phyloP scores from a whole-genome alignment of 2,329 filamentous ascomycete genomes.

The Stenocarpella maydis region DNA sequence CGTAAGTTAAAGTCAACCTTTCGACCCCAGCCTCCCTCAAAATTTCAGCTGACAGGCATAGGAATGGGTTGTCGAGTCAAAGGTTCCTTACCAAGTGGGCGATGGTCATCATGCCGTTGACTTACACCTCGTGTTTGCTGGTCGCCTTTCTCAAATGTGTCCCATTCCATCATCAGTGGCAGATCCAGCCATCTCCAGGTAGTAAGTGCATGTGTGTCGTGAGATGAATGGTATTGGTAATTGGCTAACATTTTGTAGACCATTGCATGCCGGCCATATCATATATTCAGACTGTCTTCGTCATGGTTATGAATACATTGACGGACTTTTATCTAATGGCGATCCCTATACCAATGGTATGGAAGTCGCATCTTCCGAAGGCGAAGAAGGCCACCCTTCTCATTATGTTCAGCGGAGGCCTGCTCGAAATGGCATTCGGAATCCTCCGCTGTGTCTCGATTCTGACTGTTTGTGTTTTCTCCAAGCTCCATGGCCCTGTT shows the following conservation, averaged over 20 bases:
- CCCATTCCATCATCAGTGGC: constrained; percentile 56
- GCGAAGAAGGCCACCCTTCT: constrained; percentile 54
- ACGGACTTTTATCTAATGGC: constrained; percentile 60
- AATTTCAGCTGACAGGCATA: constrained; percentile 34
- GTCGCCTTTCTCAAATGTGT: constrained; percentile 54
- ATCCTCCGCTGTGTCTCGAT: constrained; percentile 58
- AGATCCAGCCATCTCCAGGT: constrained; percentile 59
- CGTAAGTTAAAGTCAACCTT: constrained; percentile 47
- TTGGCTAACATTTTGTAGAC: constrained; percentile 35
- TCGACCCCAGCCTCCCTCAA: background rate
- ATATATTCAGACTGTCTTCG: constrained; percentile 54
- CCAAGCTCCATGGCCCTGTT: background rate
- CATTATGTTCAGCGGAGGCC: constrained; percentile 58
- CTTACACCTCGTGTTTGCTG: constrained; percentile 54
- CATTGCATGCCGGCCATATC: constrained; percentile 56
- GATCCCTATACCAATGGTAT: constrained; percentile 58
- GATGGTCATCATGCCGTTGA: constrained; percentile 49
- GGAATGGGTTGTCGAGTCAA: constrained; percentile 50
- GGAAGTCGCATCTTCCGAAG: constrained; percentile 52
- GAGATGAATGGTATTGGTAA: background rate
- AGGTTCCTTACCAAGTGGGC: constrained; percentile 50
- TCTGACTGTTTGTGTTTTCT: constrained; percentile 43
- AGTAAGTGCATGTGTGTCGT: constrained; percentile 49
- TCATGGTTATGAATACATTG: constrained; percentile 54
- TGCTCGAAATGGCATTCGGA: constrained; percentile 59